Conservation (phyloP, 2,329 filamentous ascomycete genomes). For the Paecilomyces sp. region DNA sequence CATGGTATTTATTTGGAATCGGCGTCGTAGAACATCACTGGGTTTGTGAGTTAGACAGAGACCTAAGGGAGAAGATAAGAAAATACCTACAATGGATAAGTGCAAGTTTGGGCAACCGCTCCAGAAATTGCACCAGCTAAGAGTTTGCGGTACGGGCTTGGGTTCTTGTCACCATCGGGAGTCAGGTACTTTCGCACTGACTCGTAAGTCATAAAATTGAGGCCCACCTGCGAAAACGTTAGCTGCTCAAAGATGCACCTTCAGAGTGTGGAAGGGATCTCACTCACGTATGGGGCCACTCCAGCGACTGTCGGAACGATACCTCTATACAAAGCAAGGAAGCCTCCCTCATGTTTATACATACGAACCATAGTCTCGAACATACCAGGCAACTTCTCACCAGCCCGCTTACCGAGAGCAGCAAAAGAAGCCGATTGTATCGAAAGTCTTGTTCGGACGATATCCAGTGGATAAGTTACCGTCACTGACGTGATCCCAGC, state of each 20-base stretch:
- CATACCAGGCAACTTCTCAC: conserved; percentile 76
- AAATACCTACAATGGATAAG: conserved; percentile 81
- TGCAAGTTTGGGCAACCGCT: conserved; percentile 92
- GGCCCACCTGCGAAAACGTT: conserved; percentile 58
- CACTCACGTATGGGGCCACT: conserved; percentile 79
- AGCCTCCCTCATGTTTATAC: conserved; percentile 85
- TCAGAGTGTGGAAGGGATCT: neutral
- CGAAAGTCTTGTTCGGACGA: conserved; percentile 88
- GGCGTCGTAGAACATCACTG: conserved; percentile 73
- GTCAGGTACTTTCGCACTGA: conserved; percentile 77
- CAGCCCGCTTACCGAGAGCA: conserved; percentile 56
- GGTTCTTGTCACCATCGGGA: conserved; percentile 78
- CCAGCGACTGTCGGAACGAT: conserved; percentile 91
- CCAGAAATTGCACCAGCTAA: conserved; percentile 90
- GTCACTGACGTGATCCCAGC: conserved; percentile 95
- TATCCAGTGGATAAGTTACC: conserved; percentile 93
- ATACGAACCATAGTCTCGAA: conserved; percentile 73
- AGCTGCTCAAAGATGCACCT: neutral
- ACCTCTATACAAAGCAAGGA: conserved; percentile 81
- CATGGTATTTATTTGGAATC: conserved; percentile 99
- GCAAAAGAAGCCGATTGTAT: conserved; percentile 97
- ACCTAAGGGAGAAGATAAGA: conserved; percentile 35
- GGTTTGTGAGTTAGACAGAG: neutral
- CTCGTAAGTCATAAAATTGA: conserved; percentile 99
- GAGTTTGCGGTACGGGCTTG: conserved; percentile 71